Base-by-base conservation (phyloP, 108 stramenopile genomes). In the Skeletonema costatum region DNA sequence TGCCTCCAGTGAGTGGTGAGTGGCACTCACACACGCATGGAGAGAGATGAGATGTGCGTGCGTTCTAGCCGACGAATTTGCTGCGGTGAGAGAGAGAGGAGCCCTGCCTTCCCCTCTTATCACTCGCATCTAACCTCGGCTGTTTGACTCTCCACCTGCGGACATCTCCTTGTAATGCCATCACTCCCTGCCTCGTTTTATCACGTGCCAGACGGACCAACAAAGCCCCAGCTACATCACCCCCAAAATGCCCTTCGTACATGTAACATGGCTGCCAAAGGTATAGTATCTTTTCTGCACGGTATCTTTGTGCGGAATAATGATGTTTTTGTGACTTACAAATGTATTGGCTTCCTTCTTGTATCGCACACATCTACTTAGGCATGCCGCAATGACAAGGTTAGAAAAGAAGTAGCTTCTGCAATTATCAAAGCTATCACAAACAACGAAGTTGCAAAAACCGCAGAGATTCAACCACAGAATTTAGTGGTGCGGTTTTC, bases 341-440 rank as follows among this genome's bases (percentile, higher is more conserved):
- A 5, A 6, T 36, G 35, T 25, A 36, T 36, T 46, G 13, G 3
- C 35, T 17, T 44, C 32, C 29, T 62, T 41, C 44, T 16, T 19
- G 16, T 30, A 35, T 44, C 63, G 21, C 21, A 65, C 63, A 12
- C 21, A 65, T 48, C 11, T 21, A 56, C 25, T n/a, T 9, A 77
- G 76, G 76, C 76, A 39, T 77, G 76, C 61, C 62, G 76, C 50
- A 77, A 69, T 17, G 68, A 70, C 19, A 70, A 77, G 44, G 70
- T 77, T 6, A 19, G 76, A 42, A 77, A 77, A 50, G 68, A 77
- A 50, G 76, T 77, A 64, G 76, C 76, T 5, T 53, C 69, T 13
- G 76, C 76, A 29, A 77, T 77, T 32, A 77, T 77, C 59, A 70
- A 77, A 53, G 76, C 76, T 42, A 70, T 77, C 56, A 77, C 76